A percentile compares a stretch with the other conserved stretches of the same genome.
Conservation (phyloP, 2,329 filamentous ascomycete species). For the Lasiodiplodia hormozganensis region DNA sequence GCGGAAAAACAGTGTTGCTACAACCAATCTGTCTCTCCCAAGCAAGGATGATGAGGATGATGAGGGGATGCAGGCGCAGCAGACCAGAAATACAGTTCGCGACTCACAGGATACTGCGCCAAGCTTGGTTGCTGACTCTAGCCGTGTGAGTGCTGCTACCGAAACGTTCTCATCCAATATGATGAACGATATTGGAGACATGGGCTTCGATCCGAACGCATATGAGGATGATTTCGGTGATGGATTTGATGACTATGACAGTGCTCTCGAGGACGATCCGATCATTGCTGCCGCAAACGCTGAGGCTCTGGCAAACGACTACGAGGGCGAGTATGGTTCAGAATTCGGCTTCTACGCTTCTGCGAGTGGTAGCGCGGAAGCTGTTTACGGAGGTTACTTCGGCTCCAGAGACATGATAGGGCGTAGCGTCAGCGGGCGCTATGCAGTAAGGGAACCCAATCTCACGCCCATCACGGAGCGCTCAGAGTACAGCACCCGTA, state of each 20-base stretch:
- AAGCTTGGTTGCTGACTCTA: slow-evolving; percentile 58
- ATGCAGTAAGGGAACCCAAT: slow-evolving; percentile 77
- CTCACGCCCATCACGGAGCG: slow-evolving; percentile 95
- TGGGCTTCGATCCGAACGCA: slow-evolving; percentile 67
- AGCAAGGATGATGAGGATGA: slow-evolving; percentile 37
- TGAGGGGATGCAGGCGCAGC: slow-evolving; percentile 37
- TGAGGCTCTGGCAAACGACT: slow-evolving; percentile 88
- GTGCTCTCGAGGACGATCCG: slow-evolving; percentile 70
- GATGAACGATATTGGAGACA: slow-evolving; percentile 40
- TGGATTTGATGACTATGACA: slow-evolving; percentile 61
- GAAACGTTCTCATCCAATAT: slow-evolving; percentile 32
- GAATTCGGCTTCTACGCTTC: slow-evolving; percentile 95
- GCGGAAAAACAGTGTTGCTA: slow-evolving; percentile 60
- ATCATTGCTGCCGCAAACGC: slow-evolving; percentile 97
- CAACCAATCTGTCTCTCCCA: slow-evolving; percentile 36
- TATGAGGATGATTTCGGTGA: slow-evolving; percentile 42
- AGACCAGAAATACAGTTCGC: slow-evolving; percentile 33
- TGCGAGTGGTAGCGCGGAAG: slow-evolving; percentile 61
- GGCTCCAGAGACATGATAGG: slow-evolving; percentile 70
- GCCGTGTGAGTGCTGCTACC: slow-evolving; percentile 52
- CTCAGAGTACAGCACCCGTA: slow-evolving; percentile 94
- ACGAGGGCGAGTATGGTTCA: slow-evolving; percentile 91
- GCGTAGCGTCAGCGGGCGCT: slow-evolving; percentile 73
- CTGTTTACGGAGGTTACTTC: slow-evolving; percentile 87
- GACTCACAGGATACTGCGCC: slow-evolving; percentile 42